Evolutionary conservation across 148 eudicot species (phyloP).

Genomic region (Cornus suecica): DNA sequence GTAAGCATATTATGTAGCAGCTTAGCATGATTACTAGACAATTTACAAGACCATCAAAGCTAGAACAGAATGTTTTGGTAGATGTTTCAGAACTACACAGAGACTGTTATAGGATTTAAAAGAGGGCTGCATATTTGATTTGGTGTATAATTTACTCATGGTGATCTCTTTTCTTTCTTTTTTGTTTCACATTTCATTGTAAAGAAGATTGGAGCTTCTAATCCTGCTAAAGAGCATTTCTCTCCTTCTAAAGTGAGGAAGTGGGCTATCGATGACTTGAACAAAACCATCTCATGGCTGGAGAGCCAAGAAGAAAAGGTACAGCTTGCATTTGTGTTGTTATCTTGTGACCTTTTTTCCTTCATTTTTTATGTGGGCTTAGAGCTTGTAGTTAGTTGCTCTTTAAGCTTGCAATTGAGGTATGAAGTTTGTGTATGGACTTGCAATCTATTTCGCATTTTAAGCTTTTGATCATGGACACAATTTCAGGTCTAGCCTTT

Average conservation of each 20-base stretch:
- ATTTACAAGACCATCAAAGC: background rate
- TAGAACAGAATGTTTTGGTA: conserved; percentile 2
- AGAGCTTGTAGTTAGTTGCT: background rate
- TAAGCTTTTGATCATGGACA: background rate
- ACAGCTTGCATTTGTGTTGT: conserved; percentile 1
- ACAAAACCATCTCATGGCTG: conserved; percentile 68
- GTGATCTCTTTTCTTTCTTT: background rate
- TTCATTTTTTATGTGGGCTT: background rate
- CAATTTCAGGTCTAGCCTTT: conserved; percentile 1
- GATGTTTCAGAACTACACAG: background rate
- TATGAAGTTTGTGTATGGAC: background rate
- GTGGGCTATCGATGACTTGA: conserved; percentile 84
- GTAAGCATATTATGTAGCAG: background rate
- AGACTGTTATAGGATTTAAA: background rate
- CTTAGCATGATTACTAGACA: background rate
- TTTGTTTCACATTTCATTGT: background rate
- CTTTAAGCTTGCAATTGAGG: background rate
- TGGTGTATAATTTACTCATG: too few relatives aligned
- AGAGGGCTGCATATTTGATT: too few relatives aligned
- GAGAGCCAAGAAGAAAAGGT: conserved; percentile 91
- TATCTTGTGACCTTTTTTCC: background rate
- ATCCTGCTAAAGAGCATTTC: conserved; percentile 35
- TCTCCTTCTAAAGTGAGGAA: conserved; percentile 62
- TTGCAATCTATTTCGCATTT: background rate
- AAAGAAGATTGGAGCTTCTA: conserved; percentile 28